Evolutionary conservation across 805 yeast species (phyloP).

Genomic region (Candida odintsovae): DNA sequence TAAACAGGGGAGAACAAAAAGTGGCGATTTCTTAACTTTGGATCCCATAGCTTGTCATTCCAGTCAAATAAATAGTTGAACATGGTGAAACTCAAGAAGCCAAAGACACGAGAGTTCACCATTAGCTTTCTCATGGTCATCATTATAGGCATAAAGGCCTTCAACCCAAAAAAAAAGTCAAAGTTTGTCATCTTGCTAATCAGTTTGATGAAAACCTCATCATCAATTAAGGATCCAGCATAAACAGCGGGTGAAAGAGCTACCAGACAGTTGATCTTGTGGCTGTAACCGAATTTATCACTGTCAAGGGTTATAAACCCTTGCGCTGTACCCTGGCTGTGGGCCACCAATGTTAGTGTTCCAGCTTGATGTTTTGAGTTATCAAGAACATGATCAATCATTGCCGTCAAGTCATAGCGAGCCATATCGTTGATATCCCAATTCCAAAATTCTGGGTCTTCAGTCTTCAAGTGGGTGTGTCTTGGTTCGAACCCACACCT

Average conservation of each 20-base stretch:
- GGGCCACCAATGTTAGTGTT: slow-evolving; percentile 65
- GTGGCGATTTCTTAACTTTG: slow-evolving; percentile 58
- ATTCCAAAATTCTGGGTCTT: slow-evolving; percentile 68
- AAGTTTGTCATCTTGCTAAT: slow-evolving; percentile 47
- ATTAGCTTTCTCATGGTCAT: slow-evolving; percentile 47
- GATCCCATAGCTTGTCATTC: slow-evolving; percentile 77
- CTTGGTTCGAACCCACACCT: slow-evolving; percentile 78
- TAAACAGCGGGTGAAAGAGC: slow-evolving; percentile 90
- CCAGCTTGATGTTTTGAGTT: slow-evolving; percentile 27
- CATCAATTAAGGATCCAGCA: slow-evolving; percentile 72
- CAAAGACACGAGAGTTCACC: slow-evolving; percentile 48
- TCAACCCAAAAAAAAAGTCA: slow-evolving; percentile 62
- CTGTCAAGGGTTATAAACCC: slow-evolving; percentile 61
- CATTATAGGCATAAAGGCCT: slow-evolving; percentile 76
- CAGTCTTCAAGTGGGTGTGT: slow-evolving; percentile 43
- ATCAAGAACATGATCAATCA: slow-evolving; percentile 55
- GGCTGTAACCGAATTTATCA: slow-evolving; percentile 39
- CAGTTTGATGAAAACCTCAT: slow-evolving; percentile 53
- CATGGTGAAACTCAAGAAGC: slow-evolving; percentile 68
- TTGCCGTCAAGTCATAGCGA: slow-evolving; percentile 64
- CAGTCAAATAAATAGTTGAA: slow-evolving; percentile 85
- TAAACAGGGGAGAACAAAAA: slow-evolving; percentile 83
- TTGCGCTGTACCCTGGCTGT: slow-evolving; percentile 93
- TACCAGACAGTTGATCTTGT: slow-evolving; percentile 59
- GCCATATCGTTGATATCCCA: slow-evolving; percentile 92